A percentile compares a stretch with the other conserved stretches of the same genome.
phyloP scores from a whole-genome alignment of 441 rosid genomes.

The Populus hybrid region DNA sequence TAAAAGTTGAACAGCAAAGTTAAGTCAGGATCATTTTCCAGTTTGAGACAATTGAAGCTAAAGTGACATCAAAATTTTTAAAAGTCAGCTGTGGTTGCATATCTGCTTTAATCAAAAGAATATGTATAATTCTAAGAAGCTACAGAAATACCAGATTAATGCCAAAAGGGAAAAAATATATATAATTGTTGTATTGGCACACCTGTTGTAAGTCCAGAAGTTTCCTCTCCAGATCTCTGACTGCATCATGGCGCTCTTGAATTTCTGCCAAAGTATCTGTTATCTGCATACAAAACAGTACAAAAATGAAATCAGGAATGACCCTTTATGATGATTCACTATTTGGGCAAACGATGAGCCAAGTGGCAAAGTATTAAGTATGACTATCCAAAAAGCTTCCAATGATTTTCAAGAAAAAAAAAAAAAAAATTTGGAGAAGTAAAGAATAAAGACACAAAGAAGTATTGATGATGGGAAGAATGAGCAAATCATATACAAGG shows the following conservation, averaged over 20 bases:
- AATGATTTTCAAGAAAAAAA: neutral
- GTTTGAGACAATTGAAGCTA: neutral
- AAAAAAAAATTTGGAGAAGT: neutral
- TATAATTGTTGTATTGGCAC: neutral
- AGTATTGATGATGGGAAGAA: neutral
- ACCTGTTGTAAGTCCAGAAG: slow-evolving; percentile 97
- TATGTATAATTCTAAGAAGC: neutral
- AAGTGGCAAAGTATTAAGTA: neutral
- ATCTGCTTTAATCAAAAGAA: neutral
- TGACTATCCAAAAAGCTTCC: neutral
- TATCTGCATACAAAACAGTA: slow-evolving; percentile 46
- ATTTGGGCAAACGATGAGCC: neutral
- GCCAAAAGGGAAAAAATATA: neutral
- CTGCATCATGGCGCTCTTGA: slow-evolving; percentile 98
- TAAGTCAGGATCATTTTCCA: neutral
- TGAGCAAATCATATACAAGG: neutral
- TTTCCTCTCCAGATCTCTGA: slow-evolving; percentile 81
- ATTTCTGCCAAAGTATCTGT: slow-evolving; percentile 97
- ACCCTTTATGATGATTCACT: slow-evolving; percentile 1
- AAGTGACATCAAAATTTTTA: neutral
- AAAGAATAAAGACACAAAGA: neutral
- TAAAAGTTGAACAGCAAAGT: neutral
- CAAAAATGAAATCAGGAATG: neutral
- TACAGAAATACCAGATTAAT: neutral
- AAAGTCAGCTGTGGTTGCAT: neutral